Base-by-base conservation (phyloP, 106 monocot genomes). In the Platanthera guangdongensis region DNA sequence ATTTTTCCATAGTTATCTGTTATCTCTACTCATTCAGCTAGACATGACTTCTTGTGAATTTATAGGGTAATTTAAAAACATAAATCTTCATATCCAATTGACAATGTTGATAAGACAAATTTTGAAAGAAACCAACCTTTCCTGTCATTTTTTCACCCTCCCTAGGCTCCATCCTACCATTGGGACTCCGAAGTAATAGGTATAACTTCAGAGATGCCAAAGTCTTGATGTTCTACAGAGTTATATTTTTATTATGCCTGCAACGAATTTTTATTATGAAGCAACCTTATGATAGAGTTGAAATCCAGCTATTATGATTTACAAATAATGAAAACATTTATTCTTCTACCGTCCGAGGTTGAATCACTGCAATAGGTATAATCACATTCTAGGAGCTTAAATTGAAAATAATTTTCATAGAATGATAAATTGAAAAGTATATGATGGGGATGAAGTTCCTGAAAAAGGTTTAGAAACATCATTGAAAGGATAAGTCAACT, bases 391-490 rank as follows among this genome's bases (percentile, higher is more conserved):
- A 11, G 11, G 6, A 70, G 47, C 16, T 70, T 48, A 47, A 46
- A 70, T 15, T 70, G 12, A 47, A 70, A 47, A 70, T 70, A 47
- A 70, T 70, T 70, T 19, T 1, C 47, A 25, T 70, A 70, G 28
- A 30, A 67, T 30, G 67, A 18, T 39, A 11, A 67, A 22, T 0
- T 39, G 11, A 4, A 67, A 67, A 39, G 63, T 4, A 53, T 53
- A 53, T 9, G n/a, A 60, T 18, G 1, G n/a, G 60, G 60, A 16
- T 60, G 5, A 60, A 12, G 16, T 32, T 32, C 32, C 32, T 32
- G 32, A 32, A 32, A 32, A 32, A 2, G 32, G 32, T 32, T 32
- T 32, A 32, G 32, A 32, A 32, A 32, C 2, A 32, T 32, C 32
- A 32, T 32, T 32, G 32, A 32, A 32, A 32, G 32, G 32, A 32